Conservation (phyloP, 805 yeast species). For the Lachancea meyersii region DNA sequence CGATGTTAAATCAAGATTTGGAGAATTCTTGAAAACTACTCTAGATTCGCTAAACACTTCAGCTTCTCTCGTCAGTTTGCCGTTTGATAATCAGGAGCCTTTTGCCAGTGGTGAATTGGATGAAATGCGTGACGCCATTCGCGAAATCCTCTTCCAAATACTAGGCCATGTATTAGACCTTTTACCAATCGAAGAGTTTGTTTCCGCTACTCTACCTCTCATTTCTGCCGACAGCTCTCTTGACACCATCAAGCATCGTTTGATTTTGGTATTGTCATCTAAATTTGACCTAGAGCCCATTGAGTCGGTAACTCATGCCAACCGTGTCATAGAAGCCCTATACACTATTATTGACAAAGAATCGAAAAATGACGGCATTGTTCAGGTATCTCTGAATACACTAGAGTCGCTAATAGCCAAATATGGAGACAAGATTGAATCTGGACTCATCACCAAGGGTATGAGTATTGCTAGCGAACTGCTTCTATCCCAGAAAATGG, state of each 20-base stretch:
- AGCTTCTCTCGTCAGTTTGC: constrained; percentile 5
- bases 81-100: constrained; percentile 13
- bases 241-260: constrained; percentile 50
- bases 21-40: constrained; percentile 20
- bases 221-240: constrained; percentile 29
- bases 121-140: constrained; percentile 29
- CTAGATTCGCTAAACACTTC: constrained; percentile 18
- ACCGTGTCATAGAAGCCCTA: constrained; percentile 45
- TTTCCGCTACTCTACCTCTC: constrained; percentile 50
- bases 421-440: constrained; percentile 49
- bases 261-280: constrained; percentile 54
- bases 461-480: constrained; percentile 47
- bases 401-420: constrained; percentile 56
- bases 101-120: constrained; percentile 16
- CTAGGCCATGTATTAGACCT: constrained; percentile 60
- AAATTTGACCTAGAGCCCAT: constrained; percentile 66
- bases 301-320: constrained; percentile 47
- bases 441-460: constrained; percentile 42
- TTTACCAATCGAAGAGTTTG: constrained; percentile 70
- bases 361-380: constrained; percentile 37
- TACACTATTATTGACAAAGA: constrained; percentile 33
- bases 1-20: constrained; percentile 23
- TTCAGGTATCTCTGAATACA: constrained; percentile 66
- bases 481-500: constrained; percentile 48
- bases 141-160: constrained; percentile 38